A percentile compares a stretch with the other conserved stretches of the same genome.
Evolutionary conservation across 129 eudicot genomes (phyloP).

Genomic region (carrot (Daucus carota)): DNA sequence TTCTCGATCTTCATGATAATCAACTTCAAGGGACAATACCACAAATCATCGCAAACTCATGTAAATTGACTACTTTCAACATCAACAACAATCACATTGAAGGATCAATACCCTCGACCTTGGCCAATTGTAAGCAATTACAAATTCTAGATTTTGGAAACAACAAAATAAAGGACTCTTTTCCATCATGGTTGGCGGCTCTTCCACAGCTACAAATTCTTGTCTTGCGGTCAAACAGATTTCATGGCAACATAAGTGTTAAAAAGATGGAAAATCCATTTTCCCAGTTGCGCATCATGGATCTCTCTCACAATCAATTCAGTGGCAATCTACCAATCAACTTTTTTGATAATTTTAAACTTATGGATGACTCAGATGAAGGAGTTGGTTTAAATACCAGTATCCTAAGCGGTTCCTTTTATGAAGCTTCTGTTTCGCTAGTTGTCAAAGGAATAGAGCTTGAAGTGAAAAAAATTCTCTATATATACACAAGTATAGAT

Average conservation of each 20-base stretch:
- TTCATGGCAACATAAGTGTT: not conserved
- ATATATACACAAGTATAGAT: conserved; percentile 26
- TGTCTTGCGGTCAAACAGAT: not conserved
- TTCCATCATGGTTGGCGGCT: conserved; percentile 9
- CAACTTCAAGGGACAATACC: not conserved
- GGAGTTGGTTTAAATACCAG: no score
- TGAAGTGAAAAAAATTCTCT: conserved; percentile 17
- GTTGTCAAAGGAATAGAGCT: not conserved
- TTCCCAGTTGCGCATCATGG: conserved; percentile 12
- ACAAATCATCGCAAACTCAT: not conserved
- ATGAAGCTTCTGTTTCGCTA: not conserved
- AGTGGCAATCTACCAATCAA: not conserved
- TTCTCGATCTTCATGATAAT: not conserved
- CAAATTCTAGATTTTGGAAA: not conserved
- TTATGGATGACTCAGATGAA: not conserved
- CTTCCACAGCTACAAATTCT: conserved; percentile 12
- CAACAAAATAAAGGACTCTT: conserved; percentile 6
- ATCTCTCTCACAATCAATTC: conserved; percentile 15
- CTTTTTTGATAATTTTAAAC: not conserved
- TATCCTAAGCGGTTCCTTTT: not conserved
- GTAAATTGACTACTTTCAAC: not conserved
- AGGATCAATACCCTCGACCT: not conserved
- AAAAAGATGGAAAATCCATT: not conserved
- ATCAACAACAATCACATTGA: not conserved
- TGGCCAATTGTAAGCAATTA: not conserved